phyloP scores from a whole-genome alignment of 371 early-diverging fungal genomes.

The Mortierella sp. region DNA sequence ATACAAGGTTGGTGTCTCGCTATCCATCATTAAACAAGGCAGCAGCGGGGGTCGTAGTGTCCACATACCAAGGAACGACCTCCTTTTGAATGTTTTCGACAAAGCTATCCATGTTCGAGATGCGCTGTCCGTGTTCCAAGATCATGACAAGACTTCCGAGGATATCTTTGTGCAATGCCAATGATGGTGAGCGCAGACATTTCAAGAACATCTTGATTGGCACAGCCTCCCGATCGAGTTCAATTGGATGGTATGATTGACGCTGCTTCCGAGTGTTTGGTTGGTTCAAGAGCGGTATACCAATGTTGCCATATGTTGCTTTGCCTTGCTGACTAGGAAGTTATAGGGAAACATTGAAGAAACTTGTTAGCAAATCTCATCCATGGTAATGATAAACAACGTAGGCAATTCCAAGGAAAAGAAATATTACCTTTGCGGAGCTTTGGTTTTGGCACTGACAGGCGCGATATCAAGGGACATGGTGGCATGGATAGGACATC shows the following conservation, averaged over 20 bases:
- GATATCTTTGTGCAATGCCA: slow-evolving; percentile 36
- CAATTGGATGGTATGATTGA: slow-evolving; percentile 5
- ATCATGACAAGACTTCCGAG: slow-evolving; percentile 17
- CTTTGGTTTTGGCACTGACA: not conserved
- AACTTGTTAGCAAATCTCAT: too few relatives aligned
- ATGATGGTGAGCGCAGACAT: slow-evolving; percentile 13
- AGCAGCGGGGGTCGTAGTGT: not conserved
- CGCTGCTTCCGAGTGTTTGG: slow-evolving; percentile 21
- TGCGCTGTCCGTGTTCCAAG: slow-evolving; percentile 26
- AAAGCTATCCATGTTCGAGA: slow-evolving; percentile 41
- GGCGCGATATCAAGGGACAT: slow-evolving; percentile 25
- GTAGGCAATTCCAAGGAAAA: not conserved
- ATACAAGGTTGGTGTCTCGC: too few relatives aligned
- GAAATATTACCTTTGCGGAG: not conserved
- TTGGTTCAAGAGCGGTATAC: slow-evolving; percentile 11
- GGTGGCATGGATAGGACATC: slow-evolving; percentile 30
- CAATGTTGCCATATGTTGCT: not conserved
- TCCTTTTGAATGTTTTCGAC: slow-evolving; percentile 33
- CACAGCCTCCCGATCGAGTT: slow-evolving; percentile 19
- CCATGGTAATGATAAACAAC: not conserved
- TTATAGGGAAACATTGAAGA: not conserved
- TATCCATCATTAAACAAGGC: not conserved
- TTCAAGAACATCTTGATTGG: slow-evolving; percentile 25
- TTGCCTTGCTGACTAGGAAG: slow-evolving; percentile 19
- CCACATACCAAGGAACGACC: slow-evolving; percentile 29